Percentiles rank a stretch among this genome's conserved stretches.
Conservation (phyloP, 495 filamentous ascomycete genomes). For the Aspergillus asperescens region DNA sequence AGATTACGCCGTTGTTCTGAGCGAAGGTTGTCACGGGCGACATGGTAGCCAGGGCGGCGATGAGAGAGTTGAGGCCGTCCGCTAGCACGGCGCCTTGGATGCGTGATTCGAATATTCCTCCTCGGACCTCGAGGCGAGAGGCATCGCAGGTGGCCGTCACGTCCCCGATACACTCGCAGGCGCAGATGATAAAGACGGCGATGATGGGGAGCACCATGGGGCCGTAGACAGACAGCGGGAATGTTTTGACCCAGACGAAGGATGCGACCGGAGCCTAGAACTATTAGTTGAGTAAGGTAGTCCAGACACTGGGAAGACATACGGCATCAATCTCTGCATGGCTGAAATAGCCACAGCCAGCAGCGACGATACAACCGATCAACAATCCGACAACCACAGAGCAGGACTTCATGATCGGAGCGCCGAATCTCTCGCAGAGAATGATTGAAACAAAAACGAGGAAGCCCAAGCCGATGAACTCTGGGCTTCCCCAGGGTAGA, state of each 20-base stretch:
- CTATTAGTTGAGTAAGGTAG: not conserved
- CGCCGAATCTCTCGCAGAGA: conserved; percentile 76
- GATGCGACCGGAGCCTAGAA: conserved; percentile 57
- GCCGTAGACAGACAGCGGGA: conserved; percentile 72
- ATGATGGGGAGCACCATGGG: conserved; percentile 79
- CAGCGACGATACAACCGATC: conserved; percentile 83
- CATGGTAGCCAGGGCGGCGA: conserved; percentile 79
- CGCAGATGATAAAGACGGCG: conserved; percentile 81
- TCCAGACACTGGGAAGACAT: too few relatives aligned
- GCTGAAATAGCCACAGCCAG: conserved; percentile 78
- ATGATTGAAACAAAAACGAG: conserved; percentile 84
- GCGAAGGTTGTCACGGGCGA: conserved; percentile 77
- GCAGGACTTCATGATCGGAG: conserved; percentile 68
- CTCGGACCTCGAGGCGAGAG: conserved; percentile 76
- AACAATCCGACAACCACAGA: conserved; percentile 76
- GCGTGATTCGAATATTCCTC: conserved; percentile 73
- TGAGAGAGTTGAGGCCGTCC: conserved; percentile 73
- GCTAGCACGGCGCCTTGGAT: conserved; percentile 78
- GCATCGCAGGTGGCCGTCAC: conserved; percentile 64
- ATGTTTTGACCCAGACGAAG: conserved; percentile 90
- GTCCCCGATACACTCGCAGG: conserved; percentile 82
- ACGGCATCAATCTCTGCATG: conserved; percentile 54
- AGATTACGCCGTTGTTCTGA: conserved; percentile 92
- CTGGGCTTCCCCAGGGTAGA: conserved; percentile 78
- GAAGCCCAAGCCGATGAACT: conserved; percentile 89